phyloP scores from a whole-genome alignment of 805 yeast species.

The Saccharomycopsis schoenii region DNA sequence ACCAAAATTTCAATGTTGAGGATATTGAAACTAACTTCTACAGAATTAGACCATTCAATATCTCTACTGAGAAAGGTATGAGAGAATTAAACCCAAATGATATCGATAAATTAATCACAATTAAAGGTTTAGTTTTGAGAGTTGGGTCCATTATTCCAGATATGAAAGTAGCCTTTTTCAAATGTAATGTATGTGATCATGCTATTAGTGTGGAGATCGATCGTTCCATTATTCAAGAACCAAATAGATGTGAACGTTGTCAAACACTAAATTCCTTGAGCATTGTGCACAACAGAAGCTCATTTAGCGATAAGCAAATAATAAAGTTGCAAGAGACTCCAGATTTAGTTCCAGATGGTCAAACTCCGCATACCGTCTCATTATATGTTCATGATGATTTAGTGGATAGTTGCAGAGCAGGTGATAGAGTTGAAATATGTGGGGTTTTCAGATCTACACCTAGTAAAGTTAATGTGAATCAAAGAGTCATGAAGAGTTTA shows the following conservation, averaged over 20 bases:
- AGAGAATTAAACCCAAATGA: slow-evolving; percentile 90
- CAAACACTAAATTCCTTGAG: slow-evolving; percentile 80
- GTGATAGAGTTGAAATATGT: slow-evolving; percentile 91
- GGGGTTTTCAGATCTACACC: slow-evolving; percentile 93
- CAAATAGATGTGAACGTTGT: slow-evolving; percentile 91
- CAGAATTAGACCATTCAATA: slow-evolving; percentile 83
- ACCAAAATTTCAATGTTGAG: slow-evolving; percentile 39
- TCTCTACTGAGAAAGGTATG: slow-evolving; percentile 68
- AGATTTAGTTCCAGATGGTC: slow-evolving; percentile 94
- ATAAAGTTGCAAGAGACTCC: slow-evolving; percentile 93
- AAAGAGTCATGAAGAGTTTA: slow-evolving; percentile 70
- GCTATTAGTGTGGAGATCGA: slow-evolving; percentile 87
- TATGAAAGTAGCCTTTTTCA: slow-evolving; percentile 95
- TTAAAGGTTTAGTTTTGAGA: slow-evolving; percentile 85
- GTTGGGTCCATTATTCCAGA: slow-evolving; percentile 91
- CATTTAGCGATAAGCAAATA: slow-evolving; percentile 92
- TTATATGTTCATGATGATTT: slow-evolving; percentile 91
- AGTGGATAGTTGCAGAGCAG: slow-evolving; percentile 91
- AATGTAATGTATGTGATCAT: slow-evolving; percentile 91
- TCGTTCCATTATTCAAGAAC: slow-evolving; percentile 90
- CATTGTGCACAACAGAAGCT: slow-evolving; percentile 81
- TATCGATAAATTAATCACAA: slow-evolving; percentile 83
- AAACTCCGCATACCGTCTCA: slow-evolving; percentile 94
- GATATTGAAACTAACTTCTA: slow-evolving; percentile 75
- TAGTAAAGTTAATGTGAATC: slow-evolving; percentile 76